phyloP scores from a whole-genome alignment of 805 yeast genomes.

The Candida sakaeoensis region DNA sequence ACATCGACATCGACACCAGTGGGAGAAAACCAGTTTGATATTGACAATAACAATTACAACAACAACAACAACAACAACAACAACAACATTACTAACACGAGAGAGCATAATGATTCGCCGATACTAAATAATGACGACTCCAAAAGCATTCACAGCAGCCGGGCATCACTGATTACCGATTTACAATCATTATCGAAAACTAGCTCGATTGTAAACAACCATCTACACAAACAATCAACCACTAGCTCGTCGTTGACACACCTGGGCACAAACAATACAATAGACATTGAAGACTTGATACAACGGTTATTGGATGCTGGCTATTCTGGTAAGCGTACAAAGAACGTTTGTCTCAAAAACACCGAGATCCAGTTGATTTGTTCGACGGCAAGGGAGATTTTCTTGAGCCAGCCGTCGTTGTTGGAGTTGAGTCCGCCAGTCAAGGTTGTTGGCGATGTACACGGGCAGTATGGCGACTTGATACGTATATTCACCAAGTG shows the following conservation, averaged over 20 bases:
- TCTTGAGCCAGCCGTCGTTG: slow-evolving; percentile 84
- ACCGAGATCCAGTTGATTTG: slow-evolving; percentile 88
- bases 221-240: slow-evolving; percentile 8
- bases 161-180: slow-evolving; percentile 10
- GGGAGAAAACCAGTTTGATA: too few relatives aligned
- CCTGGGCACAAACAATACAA: slow-evolving; percentile 10
- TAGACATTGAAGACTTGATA: slow-evolving; percentile 80
- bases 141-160: slow-evolving; percentile 12
- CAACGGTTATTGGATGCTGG: slow-evolving; percentile 94
- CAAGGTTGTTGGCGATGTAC: slow-evolving; percentile 90
- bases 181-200: slow-evolving; percentile 13
- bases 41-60: too few relatives aligned
- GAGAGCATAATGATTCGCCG: slow-evolving; percentile 1
- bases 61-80: too few relatives aligned
- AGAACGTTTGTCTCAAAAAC: slow-evolving; percentile 81
- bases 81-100: too few relatives aligned
- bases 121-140: slow-evolving; percentile 9
- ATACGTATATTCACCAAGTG: slow-evolving; percentile 90
- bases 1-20: too few relatives aligned
- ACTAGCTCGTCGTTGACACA: slow-evolving; percentile 8
- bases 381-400: slow-evolving; percentile 82
- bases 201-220: slow-evolving; percentile 10
- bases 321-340: slow-evolving; percentile 89
- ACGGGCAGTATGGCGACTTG: slow-evolving; percentile 92
- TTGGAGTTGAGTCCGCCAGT: slow-evolving; percentile 85